A percentile compares a stretch with the other conserved stretches of the same genome.
Conservation (phyloP, 108 stramenopile genomes). For the Discostella stelligeroides region DNA sequence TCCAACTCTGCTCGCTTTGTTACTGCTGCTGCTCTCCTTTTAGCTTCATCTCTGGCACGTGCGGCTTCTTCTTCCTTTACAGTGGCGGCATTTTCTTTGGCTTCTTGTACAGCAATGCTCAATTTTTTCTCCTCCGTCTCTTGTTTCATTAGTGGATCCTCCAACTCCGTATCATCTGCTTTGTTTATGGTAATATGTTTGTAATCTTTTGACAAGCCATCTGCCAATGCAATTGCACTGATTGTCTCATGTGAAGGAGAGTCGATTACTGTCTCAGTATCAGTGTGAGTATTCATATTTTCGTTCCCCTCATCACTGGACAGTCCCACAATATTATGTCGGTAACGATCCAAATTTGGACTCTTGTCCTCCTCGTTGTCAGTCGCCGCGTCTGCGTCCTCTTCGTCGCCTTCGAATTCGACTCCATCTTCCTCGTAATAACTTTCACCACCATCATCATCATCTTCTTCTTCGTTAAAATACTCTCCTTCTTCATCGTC, state of each 20-base stretch:
- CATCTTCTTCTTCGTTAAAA: constrained; percentile 19
- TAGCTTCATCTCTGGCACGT: neutral
- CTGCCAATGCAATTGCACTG: too few relatives aligned
- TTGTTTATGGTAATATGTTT: too few relatives aligned
- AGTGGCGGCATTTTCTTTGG: neutral
- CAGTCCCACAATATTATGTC: constrained; percentile 16
- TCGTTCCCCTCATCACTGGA: too few relatives aligned
- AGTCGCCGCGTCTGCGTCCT: constrained; percentile 13
- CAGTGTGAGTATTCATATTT: too few relatives aligned
- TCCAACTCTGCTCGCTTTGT: constrained; percentile 3
- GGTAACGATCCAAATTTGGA: constrained; percentile 27
- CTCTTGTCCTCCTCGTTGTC: constrained; percentile 14
- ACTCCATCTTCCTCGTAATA: constrained; percentile 22
- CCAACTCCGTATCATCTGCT: neutral
- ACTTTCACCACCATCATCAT: constrained; percentile 17
- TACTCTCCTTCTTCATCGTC: constrained; percentile 20
- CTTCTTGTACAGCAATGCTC: neutral
- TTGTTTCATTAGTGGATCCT: neutral
- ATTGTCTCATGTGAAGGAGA: too few relatives aligned
- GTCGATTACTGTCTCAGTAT: too few relatives aligned
- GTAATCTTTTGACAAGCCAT: too few relatives aligned
- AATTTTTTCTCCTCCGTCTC: neutral
- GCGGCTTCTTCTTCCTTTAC: constrained; percentile 2
- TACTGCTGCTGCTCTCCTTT: neutral
- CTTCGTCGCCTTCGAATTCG: constrained; percentile 21